phyloP scores from a whole-genome alignment of 2,329 filamentous ascomycete genomes.

The Alternaria ventricosa region DNA sequence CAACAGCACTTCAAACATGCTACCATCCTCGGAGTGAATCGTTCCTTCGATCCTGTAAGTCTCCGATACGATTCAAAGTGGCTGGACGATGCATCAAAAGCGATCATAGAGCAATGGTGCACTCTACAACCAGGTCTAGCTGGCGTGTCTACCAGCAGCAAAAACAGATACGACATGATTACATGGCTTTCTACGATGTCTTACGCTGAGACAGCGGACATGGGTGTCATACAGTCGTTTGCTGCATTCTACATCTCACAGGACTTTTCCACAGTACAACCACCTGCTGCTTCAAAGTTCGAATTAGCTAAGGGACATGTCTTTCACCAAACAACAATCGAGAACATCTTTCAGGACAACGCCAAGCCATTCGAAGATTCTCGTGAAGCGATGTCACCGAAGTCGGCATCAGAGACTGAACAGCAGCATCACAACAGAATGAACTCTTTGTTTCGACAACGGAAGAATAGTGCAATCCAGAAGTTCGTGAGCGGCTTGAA shows the following conservation, averaged over 20 bases:
- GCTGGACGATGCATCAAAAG: slow-evolving; percentile 15
- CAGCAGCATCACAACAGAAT: slow-evolving; percentile 16
- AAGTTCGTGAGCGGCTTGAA: slow-evolving; percentile 19
- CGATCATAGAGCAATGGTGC: slow-evolving; percentile 29
- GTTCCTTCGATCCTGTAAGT: not conserved
- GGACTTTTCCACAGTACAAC: slow-evolving; percentile 5
- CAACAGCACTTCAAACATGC: slow-evolving; percentile 10
- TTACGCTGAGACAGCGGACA: slow-evolving; percentile 28
- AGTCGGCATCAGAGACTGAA: slow-evolving; percentile 14
- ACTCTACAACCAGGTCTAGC: slow-evolving; percentile 24
- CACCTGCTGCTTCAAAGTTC: slow-evolving; percentile 11
- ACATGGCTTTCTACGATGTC: slow-evolving; percentile 37
- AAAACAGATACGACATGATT: slow-evolving; percentile 27
- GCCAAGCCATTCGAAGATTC: slow-evolving; percentile 12
- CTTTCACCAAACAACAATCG: not conserved
- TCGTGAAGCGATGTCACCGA: slow-evolving; percentile 21
- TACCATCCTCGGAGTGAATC: slow-evolving; percentile 5
- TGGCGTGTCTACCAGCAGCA: not conserved
- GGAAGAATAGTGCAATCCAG: slow-evolving; percentile 11
- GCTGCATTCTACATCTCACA: slow-evolving; percentile 24
- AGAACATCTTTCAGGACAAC: not conserved
- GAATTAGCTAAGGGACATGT: slow-evolving; percentile 17
- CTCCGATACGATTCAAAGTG: slow-evolving; percentile 33
- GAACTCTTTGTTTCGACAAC: not conserved
- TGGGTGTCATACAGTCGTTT: slow-evolving; percentile 31